Percentiles rank a stretch among this genome's conserved stretches.
Conservation (phyloP, 2,329 filamentous ascomycete genomes). For the Exophiala calicioides region DNA sequence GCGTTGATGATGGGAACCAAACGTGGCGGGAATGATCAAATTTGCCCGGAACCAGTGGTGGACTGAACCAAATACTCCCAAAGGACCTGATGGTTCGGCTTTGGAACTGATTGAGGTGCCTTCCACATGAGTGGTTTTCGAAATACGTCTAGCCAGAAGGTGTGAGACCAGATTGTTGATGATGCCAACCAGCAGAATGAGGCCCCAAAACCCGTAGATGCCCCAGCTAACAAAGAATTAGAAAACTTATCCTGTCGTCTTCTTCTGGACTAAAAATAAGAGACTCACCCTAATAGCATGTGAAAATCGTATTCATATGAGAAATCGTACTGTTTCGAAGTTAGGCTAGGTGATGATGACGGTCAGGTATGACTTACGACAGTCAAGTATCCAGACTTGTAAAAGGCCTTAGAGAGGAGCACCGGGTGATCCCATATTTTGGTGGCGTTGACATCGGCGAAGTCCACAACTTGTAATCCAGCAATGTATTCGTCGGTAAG, state of each 20-base stretch:
- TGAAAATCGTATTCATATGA: too few species aligned
- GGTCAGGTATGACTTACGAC: too few species aligned
- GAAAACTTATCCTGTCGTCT: too few species aligned
- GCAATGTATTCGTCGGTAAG: slow-evolving; percentile 38
- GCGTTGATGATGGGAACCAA: slow-evolving; percentile 45
- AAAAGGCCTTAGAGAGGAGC: too few species aligned
- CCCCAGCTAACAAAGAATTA: slow-evolving; percentile 30
- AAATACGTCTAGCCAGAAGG: slow-evolving; percentile 14
- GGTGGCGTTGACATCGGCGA: too few species aligned
- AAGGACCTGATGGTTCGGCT: background rate
- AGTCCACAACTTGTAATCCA: slow-evolving; percentile 37
- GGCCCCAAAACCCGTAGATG: slow-evolving; percentile 44
- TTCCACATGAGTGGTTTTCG: slow-evolving; percentile 20
- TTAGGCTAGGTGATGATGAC: too few species aligned
- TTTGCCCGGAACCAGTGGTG: slow-evolving; percentile 40
- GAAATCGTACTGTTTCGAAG: too few species aligned
- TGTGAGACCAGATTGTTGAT: slow-evolving; percentile 34
- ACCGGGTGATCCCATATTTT: too few species aligned
- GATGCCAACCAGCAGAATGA: slow-evolving; percentile 39
- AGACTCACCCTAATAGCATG: too few species aligned
- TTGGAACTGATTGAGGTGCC: slow-evolving; percentile 1
- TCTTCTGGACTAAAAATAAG: too few species aligned
- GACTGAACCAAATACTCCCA: slow-evolving; percentile 4
- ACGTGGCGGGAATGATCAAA: slow-evolving; percentile 47
- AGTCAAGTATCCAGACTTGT: too few species aligned